A percentile compares a stretch with the other conserved stretches of the same genome.
phyloP scores from a whole-genome alignment of 2,329 filamentous ascomycete genomes.

The Helicocarpus griseus region DNA sequence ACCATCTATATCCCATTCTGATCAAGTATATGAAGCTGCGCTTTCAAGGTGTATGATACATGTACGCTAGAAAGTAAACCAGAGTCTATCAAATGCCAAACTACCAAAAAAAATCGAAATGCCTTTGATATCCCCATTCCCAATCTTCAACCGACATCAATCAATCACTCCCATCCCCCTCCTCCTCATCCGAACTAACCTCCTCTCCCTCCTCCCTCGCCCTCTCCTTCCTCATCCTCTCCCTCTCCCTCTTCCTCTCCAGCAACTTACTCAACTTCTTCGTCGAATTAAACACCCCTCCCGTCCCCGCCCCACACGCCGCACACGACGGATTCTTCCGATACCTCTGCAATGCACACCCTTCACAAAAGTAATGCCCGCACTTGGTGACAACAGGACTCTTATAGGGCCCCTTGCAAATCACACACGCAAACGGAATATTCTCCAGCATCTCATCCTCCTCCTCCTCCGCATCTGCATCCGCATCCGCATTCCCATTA shows the following conservation, averaged over 20 bases:
- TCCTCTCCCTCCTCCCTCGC: slow-evolving; percentile 46
- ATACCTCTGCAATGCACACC: slow-evolving; percentile 78
- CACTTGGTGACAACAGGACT: slow-evolving; percentile 80
- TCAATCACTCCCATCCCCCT: slow-evolving; percentile 16
- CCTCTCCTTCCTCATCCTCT: slow-evolving; percentile 43
- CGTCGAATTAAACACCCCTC: slow-evolving; percentile 81
- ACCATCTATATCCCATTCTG: no score
- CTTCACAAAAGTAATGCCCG: slow-evolving; percentile 91
- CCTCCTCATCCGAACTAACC: slow-evolving; percentile 39
- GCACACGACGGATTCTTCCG: slow-evolving; percentile 79
- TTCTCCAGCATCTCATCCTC: slow-evolving; percentile 67
- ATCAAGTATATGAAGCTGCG: no score
- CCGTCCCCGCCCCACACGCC: slow-evolving; percentile 73
- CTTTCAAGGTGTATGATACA: no score
- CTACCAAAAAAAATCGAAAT: neutral
- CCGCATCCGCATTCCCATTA: slow-evolving; percentile 39
- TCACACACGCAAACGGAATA: slow-evolving; percentile 83
- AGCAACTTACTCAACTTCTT: slow-evolving; percentile 74
- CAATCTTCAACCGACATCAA: neutral
- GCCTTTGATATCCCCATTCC: no score
- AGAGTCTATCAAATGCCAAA: no score
- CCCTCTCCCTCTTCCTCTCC: slow-evolving; percentile 56
- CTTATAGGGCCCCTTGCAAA: slow-evolving; percentile 71
- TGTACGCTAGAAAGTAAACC: no score
- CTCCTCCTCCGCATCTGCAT: slow-evolving; percentile 38